Percentiles rank a stretch among this genome's conserved stretches.
Evolutionary conservation across 1,139 yeast genomes (phyloP).

Genomic region (Sugiyamaella japonica): DNA sequence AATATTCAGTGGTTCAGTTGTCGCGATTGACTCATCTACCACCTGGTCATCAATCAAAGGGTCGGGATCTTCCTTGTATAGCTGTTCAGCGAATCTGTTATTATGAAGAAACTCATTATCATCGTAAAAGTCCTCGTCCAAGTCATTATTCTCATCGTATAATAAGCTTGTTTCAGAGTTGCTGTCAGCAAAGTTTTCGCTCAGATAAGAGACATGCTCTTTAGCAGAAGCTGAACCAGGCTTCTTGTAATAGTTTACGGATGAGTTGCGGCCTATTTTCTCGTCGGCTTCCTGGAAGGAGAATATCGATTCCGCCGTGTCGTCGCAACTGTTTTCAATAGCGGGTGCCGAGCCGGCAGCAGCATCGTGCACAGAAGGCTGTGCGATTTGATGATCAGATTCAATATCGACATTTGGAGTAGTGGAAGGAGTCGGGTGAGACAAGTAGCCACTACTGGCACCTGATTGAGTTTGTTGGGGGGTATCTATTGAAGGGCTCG

Average conservation of each 20-base stretch:
- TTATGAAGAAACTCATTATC: conserved; percentile 37
- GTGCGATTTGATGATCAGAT: neutral
- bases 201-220: neutral
- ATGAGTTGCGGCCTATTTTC: conserved; percentile 32
- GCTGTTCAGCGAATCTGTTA: conserved; percentile 22
- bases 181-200: conserved; percentile 13
- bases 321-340: conserved; percentile 14
- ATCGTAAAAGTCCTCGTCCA: conserved; percentile 27
- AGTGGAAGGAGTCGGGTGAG: neutral
- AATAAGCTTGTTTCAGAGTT: conserved; percentile 8
- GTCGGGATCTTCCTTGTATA: neutral
- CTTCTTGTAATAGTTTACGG: conserved; percentile 37
- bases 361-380: too few species aligned
- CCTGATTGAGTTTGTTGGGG: neutral
- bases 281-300: conserved; percentile 33
- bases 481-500: neutral
- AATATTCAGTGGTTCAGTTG: neutral
- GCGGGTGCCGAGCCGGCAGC: neutral
- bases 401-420: conserved; percentile 1
- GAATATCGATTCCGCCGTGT: conserved; percentile 32
- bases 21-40: neutral
- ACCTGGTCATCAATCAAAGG: neutral
- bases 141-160: conserved; percentile 19
- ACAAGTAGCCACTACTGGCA: neutral
- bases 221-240: neutral